Evolutionary conservation across 2,329 filamentous ascomycete species (phyloP), one percentile per base, ranked within the genome.

Genomic region (Neobulgaria alba): DNA sequence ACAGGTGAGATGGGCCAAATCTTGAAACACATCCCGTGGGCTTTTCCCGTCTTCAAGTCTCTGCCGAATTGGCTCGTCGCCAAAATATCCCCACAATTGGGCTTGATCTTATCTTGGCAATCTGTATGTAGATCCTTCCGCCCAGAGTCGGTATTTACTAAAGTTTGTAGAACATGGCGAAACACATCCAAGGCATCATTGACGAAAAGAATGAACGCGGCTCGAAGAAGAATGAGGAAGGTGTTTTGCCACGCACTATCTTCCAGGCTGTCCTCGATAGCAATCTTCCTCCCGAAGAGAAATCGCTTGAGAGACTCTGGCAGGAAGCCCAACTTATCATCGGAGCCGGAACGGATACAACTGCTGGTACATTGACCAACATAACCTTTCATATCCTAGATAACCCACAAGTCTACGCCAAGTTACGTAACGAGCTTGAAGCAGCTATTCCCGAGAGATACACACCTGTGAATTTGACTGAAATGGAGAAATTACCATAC

Each of bases 401-500:
- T 10, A 50, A 53, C 32, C 50, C 43, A 10, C 33, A 39, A 4
- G 42, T 45, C 14, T 17, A 47, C 2, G 31, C 33, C 10, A 55
- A 42, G 7, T 29, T 55, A 15, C 35, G 33, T 33, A 29, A 15
- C 2, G 52, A 55, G 30, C 42, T 54, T 5, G 19, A 29, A 12
- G 32, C 18, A 2, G 50, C 42, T 1, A 34, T 46, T 10, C 39
- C 23, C 0, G 37, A 40, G 17, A 40, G 43, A 19, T 7, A 36
- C 14, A 14, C 32, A 14, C 30, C 31, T 8, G 38, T 45, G 2
- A 31, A 39, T 8, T 46, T 52, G 33, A 33, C 39, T 4, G 41
- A 48, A 14, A 39, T 58, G 2, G 55, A 59, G 10, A 37, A 51
- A 4, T 35, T 58, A 3, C 56, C 49, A 20, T 51, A 53, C 33